These are phyloP conservation scores for Zoysia matrella DNA, from an alignment of 202 grass and related monocot species.

Conservation along the genomic window DNA sequence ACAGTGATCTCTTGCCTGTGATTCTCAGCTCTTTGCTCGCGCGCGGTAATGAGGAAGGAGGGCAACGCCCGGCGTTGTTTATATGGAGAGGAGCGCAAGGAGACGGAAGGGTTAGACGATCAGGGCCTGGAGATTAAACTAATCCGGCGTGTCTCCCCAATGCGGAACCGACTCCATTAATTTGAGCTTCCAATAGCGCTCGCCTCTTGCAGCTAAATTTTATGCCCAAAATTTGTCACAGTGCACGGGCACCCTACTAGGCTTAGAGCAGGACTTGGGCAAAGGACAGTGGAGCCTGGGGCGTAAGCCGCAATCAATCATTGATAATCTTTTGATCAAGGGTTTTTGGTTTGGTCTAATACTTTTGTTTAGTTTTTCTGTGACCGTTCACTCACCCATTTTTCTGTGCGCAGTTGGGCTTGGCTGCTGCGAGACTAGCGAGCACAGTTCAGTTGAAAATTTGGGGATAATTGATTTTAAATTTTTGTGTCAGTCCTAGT, in stretches of 20 bases:
- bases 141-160: conserved; percentile 58
- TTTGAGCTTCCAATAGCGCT: conserved; percentile 62
- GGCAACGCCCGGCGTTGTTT: conserved; percentile 56
- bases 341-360: conserved; percentile 40
- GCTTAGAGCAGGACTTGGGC: conserved; percentile 19
- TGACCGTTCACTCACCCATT: conserved; percentile 40
- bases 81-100: conserved; percentile 53
- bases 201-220: conserved; percentile 50
- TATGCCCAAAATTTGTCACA: conserved; percentile 33
- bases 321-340: conserved; percentile 43
- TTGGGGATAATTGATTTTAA: conserved; percentile 37
- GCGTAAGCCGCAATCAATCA: conserved; percentile 18
- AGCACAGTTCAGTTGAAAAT: conserved; percentile 55
- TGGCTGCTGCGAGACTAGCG: conserved; percentile 38
- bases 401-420: conserved; percentile 60
- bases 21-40: no score
- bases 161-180: conserved; percentile 73
- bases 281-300: conserved; percentile 45
- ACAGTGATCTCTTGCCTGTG: not conserved
- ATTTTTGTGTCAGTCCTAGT: conserved; percentile 29
- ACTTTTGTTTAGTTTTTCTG: conserved; percentile 40
- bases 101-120: conserved; percentile 28
- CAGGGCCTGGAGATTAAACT: conserved; percentile 63
- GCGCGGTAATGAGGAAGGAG: conserved; percentile 11
- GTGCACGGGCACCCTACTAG: conserved; percentile 21